Conservation (phyloP, 306 rosid genomes). For the Benincasa hispida region DNA sequence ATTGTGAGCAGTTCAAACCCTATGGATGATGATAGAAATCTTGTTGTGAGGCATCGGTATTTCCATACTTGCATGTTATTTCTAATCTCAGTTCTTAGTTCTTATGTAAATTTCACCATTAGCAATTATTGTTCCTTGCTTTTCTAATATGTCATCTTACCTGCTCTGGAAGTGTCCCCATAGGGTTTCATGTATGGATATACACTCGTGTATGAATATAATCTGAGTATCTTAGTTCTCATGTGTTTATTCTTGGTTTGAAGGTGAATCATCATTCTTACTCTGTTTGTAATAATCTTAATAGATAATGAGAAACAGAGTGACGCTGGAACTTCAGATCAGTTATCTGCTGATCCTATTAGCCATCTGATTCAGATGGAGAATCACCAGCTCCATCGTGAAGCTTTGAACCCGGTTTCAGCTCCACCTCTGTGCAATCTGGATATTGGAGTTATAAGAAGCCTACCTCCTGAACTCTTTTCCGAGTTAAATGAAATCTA, state of each 20-base stretch:
- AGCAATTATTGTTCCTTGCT: background rate
- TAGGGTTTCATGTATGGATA: background rate
- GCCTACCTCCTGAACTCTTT: slow-evolving; percentile 78
- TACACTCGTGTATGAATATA: background rate
- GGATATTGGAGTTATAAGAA: slow-evolving; percentile 64
- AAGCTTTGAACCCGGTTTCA: slow-evolving; percentile 26
- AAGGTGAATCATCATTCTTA: slow-evolving; percentile 5
- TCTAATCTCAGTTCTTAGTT: background rate
- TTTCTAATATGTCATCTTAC: background rate
- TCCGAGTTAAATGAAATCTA: slow-evolving; percentile 65
- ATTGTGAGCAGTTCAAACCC: background rate
- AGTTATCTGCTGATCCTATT: slow-evolving; percentile 15
- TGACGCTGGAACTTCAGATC: slow-evolving; percentile 16
- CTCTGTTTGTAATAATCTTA: slow-evolving; percentile 11
- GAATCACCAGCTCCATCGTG: slow-evolving; percentile 19
- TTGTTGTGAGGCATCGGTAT: background rate
- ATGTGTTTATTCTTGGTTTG: background rate
- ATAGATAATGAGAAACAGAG: slow-evolving; percentile 32
- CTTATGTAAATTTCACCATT: background rate
- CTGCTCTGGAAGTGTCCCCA: background rate
- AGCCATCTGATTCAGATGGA: slow-evolving; percentile 27
- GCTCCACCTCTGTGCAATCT: slow-evolving; percentile 56
- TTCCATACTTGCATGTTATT: background rate
- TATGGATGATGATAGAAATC: background rate
- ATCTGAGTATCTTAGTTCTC: background rate